A percentile compares a stretch with the other conserved stretches of the same genome.
phyloP scores from a whole-genome alignment of 2,329 filamentous ascomycete species.

The Scytalidium lignicola region DNA sequence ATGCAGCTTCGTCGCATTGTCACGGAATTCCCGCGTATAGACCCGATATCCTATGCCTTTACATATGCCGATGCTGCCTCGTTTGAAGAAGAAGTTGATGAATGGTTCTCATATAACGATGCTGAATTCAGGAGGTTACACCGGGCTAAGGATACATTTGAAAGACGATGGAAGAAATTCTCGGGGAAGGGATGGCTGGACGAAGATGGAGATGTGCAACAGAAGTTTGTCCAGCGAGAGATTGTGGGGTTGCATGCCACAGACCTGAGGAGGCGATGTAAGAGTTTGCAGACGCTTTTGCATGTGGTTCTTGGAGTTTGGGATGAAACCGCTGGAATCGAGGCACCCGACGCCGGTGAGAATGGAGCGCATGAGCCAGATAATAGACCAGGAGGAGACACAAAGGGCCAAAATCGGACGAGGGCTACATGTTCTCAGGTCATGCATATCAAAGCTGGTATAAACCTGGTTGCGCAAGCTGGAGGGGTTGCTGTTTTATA shows the following conservation, averaged over 20 bases:
- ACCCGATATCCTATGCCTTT: conserved; percentile 79
- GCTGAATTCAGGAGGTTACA: conserved; percentile 78
- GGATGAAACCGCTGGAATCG: conserved; percentile 57
- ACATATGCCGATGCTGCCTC: conserved; percentile 67
- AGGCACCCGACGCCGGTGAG: conserved; percentile 30
- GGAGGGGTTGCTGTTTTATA: conserved; percentile 29
- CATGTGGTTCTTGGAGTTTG: conserved; percentile 66
- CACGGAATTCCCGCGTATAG: conserved; percentile 64
- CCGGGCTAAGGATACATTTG: conserved; percentile 70
- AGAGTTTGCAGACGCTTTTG: conserved; percentile 51
- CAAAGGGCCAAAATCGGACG: conserved; percentile 33
- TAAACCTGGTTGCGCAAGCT: conserved; percentile 44
- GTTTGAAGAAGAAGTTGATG: conserved; percentile 85
- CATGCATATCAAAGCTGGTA: conserved; percentile 52
- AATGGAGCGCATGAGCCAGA: conserved; percentile 28
- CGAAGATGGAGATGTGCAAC: conserved; percentile 49
- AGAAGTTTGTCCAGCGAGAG: conserved; percentile 52
- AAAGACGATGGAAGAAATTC: conserved; percentile 64
- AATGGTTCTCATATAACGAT: conserved; percentile 94
- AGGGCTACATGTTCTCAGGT: conserved; percentile 53
- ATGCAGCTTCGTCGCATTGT: conserved; percentile 69
- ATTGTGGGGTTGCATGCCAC: conserved; percentile 40
- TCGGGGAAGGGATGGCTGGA: conserved; percentile 59
- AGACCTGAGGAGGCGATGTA: conserved; percentile 44
- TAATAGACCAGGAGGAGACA: conserved; percentile 39